Evolutionary conservation across 1,139 yeast genomes (phyloP).

Genomic region (Hyphopichia pseudoburtonii): DNA sequence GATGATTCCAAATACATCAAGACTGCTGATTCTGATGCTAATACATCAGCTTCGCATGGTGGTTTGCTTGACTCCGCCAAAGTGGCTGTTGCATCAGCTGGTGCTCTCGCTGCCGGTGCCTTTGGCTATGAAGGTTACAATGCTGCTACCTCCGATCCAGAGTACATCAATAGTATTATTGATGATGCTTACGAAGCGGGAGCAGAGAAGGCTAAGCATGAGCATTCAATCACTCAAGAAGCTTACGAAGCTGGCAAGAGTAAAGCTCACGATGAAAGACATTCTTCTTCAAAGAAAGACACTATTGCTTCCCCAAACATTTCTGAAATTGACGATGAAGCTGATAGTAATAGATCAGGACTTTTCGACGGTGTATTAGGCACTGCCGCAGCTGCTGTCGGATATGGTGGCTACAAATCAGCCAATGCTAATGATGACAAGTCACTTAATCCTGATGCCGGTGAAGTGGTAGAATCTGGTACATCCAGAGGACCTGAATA

Average conservation of each 20-base stretch:
- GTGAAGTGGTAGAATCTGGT: neutral
- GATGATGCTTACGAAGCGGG: conserved; percentile 12
- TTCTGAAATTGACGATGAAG: conserved; percentile 4
- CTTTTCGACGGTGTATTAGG: conserved; percentile 15
- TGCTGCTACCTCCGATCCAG: conserved; percentile 5
- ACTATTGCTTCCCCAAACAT: conserved; percentile 2
- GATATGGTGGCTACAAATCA: conserved; percentile 5
- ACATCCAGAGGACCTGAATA: conserved; percentile 1
- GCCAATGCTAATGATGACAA: neutral
- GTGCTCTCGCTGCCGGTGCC: conserved; percentile 6
- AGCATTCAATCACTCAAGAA: conserved; percentile 9
- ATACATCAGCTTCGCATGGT: neutral
- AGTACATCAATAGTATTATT: conserved; percentile 1
- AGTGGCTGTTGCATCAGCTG: conserved; percentile 4
- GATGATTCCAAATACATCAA: conserved; percentile 2
- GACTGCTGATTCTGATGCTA: neutral
- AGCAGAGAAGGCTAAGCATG: conserved; percentile 8
- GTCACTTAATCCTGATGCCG: conserved; percentile 3
- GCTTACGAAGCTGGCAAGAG: conserved; percentile 16
- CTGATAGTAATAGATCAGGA: conserved; percentile 9
- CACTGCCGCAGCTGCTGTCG: conserved; percentile 16
- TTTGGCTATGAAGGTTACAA: conserved; percentile 5
- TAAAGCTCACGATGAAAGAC: conserved; percentile 7
- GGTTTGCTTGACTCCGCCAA: conserved; percentile 5
- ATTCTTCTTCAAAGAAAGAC: neutral